A percentile compares a stretch with the other conserved stretches of the same genome.
Evolutionary conservation across 306 rosid genomes (phyloP).

Genomic region (Adenanthera pavonina): DNA sequence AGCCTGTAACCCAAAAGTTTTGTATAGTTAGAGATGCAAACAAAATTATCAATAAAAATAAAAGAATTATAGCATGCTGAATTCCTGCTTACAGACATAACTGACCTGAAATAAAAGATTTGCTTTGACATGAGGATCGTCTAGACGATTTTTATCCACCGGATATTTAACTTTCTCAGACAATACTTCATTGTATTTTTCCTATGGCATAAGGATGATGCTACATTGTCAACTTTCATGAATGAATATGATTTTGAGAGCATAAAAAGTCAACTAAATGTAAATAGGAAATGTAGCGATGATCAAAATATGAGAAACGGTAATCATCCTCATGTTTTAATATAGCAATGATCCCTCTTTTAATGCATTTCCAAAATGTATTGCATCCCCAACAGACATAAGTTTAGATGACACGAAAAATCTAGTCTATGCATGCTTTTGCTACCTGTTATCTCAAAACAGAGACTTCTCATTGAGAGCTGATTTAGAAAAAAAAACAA

Average conservation of each 20-base stretch:
- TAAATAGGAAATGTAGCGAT: conserved; percentile 12
- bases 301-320: conserved; percentile 5
- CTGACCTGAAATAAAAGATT: conserved; percentile 91
- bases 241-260: conserved; percentile 20
- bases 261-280: conserved; percentile 3
- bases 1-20: conserved; percentile 59
- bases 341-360: background rate
- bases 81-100: conserved; percentile 41
- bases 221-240: conserved; percentile 1
- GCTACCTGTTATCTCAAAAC: conserved; percentile 17
- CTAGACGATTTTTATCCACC: conserved; percentile 82
- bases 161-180: conserved; percentile 76
- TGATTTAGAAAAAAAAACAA: conserved; percentile 6
- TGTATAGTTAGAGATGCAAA: conserved; percentile 27
- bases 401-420: conserved; percentile 2
- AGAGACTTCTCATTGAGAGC: background rate
- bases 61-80: conserved; percentile 24
- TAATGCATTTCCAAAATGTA: background rate
- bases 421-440: conserved; percentile 15
- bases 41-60: conserved; percentile 18
- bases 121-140: conserved; percentile 92
- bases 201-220: conserved; percentile 52
- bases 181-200: conserved; percentile 79
- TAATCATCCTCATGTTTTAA: background rate
- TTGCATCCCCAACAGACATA: background rate